These are phyloP conservation scores for Nakazawaea wyomingensis DNA, from an alignment of 805 yeast species.

Conservation along the genomic window DNA sequence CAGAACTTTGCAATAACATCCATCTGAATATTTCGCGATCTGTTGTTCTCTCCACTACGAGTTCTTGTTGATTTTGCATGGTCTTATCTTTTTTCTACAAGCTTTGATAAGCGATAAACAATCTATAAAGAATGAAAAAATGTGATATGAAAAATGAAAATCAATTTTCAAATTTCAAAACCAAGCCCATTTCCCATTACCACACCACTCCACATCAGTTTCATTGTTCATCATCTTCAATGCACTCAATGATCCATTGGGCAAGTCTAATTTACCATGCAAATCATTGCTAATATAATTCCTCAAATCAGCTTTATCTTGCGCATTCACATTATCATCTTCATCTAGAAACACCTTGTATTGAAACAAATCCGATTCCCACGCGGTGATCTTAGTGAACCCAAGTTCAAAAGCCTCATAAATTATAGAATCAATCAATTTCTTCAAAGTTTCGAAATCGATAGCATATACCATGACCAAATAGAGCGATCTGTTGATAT, in stretches of 20 bases:
- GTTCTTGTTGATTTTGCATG: background rate
- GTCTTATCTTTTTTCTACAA: background rate
- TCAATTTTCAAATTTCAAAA: too few species aligned
- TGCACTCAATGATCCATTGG: conserved; percentile 20
- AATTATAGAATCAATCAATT: conserved; percentile 14
- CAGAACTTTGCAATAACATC: conserved; percentile 19
- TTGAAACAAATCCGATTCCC: conserved; percentile 23
- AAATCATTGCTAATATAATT: conserved; percentile 10
- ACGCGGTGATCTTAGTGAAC: conserved; percentile 17
- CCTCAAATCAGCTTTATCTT: conserved; percentile 10
- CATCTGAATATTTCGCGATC: conserved; percentile 17
- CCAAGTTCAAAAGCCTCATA: conserved; percentile 13
- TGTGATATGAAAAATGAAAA: too few species aligned
- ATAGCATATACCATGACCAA: conserved; percentile 19
- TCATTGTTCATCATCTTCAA: conserved; percentile 15
- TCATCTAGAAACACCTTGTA: conserved; percentile 11
- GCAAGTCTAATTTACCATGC: conserved; percentile 15
- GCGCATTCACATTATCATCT: conserved; percentile 5
- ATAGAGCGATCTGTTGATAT: conserved; percentile 11
- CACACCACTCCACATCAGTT: conserved; percentile 18
- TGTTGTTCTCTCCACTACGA: conserved; percentile 16
- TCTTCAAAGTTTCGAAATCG: conserved; percentile 11
- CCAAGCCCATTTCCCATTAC: conserved; percentile 25
- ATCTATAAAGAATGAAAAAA: too few species aligned
- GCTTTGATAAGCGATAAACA: background rate